Base-by-base conservation (phyloP, 2,329 filamentous ascomycete genomes). In the Eutypella sp. region DNA sequence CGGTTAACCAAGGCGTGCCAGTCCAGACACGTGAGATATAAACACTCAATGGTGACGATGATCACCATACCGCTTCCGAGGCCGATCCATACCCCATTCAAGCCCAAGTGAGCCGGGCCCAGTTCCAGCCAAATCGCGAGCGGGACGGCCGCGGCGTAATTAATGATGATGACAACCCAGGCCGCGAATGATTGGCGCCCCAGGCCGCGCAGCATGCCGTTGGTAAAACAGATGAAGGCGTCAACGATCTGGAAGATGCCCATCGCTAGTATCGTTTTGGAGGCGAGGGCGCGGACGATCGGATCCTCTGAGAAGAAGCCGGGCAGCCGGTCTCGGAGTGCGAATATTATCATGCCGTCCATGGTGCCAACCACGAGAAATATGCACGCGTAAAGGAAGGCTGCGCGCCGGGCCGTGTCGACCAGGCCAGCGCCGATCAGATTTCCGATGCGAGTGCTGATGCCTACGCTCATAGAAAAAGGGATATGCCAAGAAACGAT, bases 401-500 rank as follows among this genome's bases (percentile, higher is more conserved):
- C 49, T 0, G 62, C 66, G 13, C 61, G 59, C 4, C 61, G 62
- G 8, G 67, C 66, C 5, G 55, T 54, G 1, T 49, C 25, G 1
- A 69, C 52, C 7, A 56, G 54, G 0, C 64, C 66, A 1, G 63
- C 68, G 4, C 69, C 69, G 18, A 71, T 66, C 18, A 71, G 62
- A 46, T 71, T 64, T 2, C 69, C 69, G 16, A 72, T 60, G 5
- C 69, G 65, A 4, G 68, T 72, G 45, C 64, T 69, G 18, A 68
- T 60, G 18, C 66, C 69, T 10, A 72, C 66, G 33, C 66, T 65
- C 22, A 71, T 55, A 1, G 67, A 69, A 49, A 72, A 72, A 0
- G 69, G 69, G 7, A 71, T 63, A 41, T 71, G 69, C 67, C 68
- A 72, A 38, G 65, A 61, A 1, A 71, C 59, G 18, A 69, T 60